Evolutionary conservation across 2,329 filamentous ascomycete species (phyloP).

Genomic region (Colletotrichum lini): DNA sequence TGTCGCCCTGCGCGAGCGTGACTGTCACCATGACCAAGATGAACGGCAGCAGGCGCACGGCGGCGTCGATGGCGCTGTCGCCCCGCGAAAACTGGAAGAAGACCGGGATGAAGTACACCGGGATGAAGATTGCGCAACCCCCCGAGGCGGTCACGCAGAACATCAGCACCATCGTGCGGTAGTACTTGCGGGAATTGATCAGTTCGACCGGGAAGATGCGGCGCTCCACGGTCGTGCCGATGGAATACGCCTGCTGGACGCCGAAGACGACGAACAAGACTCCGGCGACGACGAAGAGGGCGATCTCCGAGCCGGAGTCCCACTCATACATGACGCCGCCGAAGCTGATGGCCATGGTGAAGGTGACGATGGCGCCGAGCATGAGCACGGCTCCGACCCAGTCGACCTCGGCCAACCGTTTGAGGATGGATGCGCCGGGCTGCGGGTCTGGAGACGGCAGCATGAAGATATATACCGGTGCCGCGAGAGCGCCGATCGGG

Average conservation of each 20-base stretch:
- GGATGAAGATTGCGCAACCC: slow-evolving; percentile 43
- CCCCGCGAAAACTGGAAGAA: slow-evolving; percentile 64
- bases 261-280: slow-evolving; percentile 59
- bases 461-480: slow-evolving; percentile 50
- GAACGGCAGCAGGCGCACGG: slow-evolving; percentile 57
- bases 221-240: slow-evolving; percentile 56
- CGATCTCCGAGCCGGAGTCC: slow-evolving; percentile 60
- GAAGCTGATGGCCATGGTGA: slow-evolving; percentile 66
- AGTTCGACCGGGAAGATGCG: slow-evolving; percentile 65
- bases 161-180: slow-evolving; percentile 30
- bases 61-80: slow-evolving; percentile 57
- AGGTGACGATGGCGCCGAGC: slow-evolving; percentile 57
- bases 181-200: slow-evolving; percentile 48
- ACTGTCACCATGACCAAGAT: slow-evolving; percentile 52
- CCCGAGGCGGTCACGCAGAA: slow-evolving; percentile 27
- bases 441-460: slow-evolving; percentile 47
- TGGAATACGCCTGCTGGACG: slow-evolving; percentile 59
- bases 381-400: slow-evolving; percentile 59
- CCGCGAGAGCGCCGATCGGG: slow-evolving; percentile 56
- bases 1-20: slow-evolving; percentile 46
- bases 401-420: slow-evolving; percentile 57
- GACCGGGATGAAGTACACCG: slow-evolving; percentile 64
- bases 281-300: slow-evolving; percentile 59
- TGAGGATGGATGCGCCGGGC: slow-evolving; percentile 40
- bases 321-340: slow-evolving; percentile 65